phyloP scores from a whole-genome alignment of 345 rosid species.

The Schrenkiella parvula region DNA sequence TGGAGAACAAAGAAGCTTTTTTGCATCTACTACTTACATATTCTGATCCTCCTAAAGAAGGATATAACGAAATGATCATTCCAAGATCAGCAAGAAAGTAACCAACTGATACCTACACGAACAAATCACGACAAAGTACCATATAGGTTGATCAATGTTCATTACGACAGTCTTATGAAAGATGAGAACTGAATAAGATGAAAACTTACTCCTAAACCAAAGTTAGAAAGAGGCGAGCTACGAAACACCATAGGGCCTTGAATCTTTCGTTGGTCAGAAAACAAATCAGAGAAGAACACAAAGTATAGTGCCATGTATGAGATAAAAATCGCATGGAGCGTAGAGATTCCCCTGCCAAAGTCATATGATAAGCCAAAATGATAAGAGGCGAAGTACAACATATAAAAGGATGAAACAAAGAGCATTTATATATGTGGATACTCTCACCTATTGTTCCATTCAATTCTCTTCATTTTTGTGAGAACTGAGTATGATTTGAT shows the following conservation, averaged over 20 bases:
- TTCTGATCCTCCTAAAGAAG: conserved; percentile 82
- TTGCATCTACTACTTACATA: conserved; percentile 56
- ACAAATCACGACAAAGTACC: background rate
- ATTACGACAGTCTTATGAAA: background rate
- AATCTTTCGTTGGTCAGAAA: conserved; percentile 41
- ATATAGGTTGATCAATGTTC: background rate
- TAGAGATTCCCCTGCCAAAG: conserved; percentile 70
- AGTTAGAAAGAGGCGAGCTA: conserved; percentile 62
- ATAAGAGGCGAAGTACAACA: background rate
- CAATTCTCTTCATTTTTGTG: conserved; percentile 55
- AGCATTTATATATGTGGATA: background rate
- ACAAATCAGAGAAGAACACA: conserved; percentile 73
- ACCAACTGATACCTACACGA: conserved; percentile 71
- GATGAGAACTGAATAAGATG: background rate
- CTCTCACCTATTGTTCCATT: conserved; percentile 88
- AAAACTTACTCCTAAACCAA: conserved; percentile 66
- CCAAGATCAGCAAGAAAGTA: conserved; percentile 77
- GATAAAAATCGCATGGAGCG: conserved; percentile 64
- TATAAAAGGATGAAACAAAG: background rate
- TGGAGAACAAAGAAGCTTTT: background rate
- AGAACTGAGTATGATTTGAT: conserved; percentile 56
- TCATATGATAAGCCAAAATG: background rate
- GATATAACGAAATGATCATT: conserved; percentile 80
- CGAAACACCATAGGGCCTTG: conserved; percentile 50
- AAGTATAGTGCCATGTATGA: conserved; percentile 60